phyloP scores from a whole-genome alignment of 768 basidiomycete species.

The Xanthoconium stramineum region DNA sequence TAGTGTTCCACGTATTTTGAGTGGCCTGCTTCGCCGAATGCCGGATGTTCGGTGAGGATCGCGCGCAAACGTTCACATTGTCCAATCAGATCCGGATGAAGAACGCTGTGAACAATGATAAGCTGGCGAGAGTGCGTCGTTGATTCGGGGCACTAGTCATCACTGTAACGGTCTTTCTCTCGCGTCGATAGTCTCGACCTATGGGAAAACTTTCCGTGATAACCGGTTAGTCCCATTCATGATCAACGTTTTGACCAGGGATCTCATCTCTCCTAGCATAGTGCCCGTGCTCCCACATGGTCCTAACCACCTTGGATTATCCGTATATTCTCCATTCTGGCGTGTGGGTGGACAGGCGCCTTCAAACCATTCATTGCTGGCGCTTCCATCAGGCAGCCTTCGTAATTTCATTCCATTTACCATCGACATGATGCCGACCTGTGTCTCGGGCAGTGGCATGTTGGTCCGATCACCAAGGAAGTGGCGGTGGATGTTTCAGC shows the following conservation, averaged over 20 bases:
- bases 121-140: neutral
- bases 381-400: constrained; percentile 13
- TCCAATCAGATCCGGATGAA: neutral
- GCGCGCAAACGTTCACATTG: neutral
- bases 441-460: neutral
- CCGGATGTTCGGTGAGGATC: neutral
- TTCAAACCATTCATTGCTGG: constrained; percentile 7
- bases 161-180: neutral
- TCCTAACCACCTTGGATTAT: neutral
- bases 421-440: neutral
- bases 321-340: constrained; percentile 4
- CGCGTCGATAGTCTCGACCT: neutral
- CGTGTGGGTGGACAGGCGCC: constrained; percentile 10
- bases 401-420: constrained; percentile 13
- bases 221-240: constrained; percentile 11
- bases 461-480: constrained; percentile 21
- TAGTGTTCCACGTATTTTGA: neutral
- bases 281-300: constrained; percentile 7
- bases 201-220: neutral
- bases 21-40: neutral
- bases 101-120: neutral
- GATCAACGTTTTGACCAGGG: constrained; percentile 20
- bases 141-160: neutral
- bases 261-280: constrained; percentile 11
- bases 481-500: constrained; percentile 10